These are phyloP conservation scores for Thraustochytrium sp. DNA, from an alignment of 352 stramenopile genomes.

Conservation along the genomic window DNA sequence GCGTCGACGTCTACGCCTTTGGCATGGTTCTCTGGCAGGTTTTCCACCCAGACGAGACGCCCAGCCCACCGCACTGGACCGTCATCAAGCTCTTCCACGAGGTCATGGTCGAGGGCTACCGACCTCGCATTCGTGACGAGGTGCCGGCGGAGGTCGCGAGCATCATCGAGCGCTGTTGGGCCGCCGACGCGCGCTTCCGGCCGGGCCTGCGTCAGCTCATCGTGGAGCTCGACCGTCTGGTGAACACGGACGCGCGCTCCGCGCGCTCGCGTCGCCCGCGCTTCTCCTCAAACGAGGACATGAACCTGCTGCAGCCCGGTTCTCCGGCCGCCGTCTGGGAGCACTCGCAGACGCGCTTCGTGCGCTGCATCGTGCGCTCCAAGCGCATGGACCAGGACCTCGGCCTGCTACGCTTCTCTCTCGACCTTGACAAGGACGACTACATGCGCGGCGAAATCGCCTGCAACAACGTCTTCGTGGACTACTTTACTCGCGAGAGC, in stretches of 20 bases:
- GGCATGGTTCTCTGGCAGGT: constrained; percentile 84
- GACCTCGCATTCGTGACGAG: neutral
- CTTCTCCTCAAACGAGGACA: constrained; percentile 10
- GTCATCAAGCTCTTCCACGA: constrained; percentile 39
- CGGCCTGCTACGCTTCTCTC: neutral
- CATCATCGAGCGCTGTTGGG: constrained; percentile 20
- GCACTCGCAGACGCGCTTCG: constrained; percentile 15
- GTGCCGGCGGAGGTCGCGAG: neutral
- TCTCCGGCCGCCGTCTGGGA: neutral
- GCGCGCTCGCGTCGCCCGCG: neutral
- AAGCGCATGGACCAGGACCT: neutral
- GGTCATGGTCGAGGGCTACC: constrained; percentile 25
- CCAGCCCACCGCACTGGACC: constrained; percentile 25
- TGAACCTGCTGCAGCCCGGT: neutral
- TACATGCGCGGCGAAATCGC: neutral
- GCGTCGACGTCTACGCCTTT: constrained; percentile 85
- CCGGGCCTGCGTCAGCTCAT: neutral
- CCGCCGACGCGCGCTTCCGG: neutral
- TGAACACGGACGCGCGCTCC: neutral
- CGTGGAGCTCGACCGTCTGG: neutral
- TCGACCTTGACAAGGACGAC: neutral
- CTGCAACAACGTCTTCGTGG: neutral
- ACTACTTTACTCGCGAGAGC: neutral
- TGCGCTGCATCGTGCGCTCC: neutral
- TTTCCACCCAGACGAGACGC: neutral